Evolutionary conservation across 192 early-diverging fungal genomes (phyloP), one percentile per base, ranked within the genome.

Genomic region (Podila clonocystis): DNA sequence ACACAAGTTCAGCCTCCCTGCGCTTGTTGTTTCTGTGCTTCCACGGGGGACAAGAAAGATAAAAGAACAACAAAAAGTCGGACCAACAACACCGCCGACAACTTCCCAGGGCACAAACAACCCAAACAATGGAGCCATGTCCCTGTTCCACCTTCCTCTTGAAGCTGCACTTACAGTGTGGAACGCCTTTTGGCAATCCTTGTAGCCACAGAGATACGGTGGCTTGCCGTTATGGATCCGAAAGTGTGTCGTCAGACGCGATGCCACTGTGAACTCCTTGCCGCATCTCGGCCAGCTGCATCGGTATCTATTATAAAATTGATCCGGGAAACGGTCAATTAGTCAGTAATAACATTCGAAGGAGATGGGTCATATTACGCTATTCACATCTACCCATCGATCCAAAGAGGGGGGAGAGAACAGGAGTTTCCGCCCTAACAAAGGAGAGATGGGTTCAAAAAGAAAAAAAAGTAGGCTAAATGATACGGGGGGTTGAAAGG

Each of bases 251-350:
- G 77, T 80, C 22, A 80, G 62, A 2, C 77, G 65, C 19, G 77
- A 80, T 24, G 77, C 70, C 1, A 80, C 77, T 1, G 77, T 80
- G 36, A 80, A 80, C 34, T 80, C 77, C 22, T 80, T 80, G 45
- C 77, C 77, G 57, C 77, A 80, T 31, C 77, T 52, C 24, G 77
- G 77, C 77, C 77, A 80, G 49, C 77, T 80, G 67, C 77, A 80
- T 15, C 77, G 77, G 33, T 67, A 80, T 52, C 77, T 80, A 63
- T 7, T 20, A 57, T n/a, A 57, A 24, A 41, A 11, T 12, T 12
- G 38, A 41, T 41, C 9, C 12, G 12, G 36, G 12, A 41, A 41
- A 41, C 38, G 38, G 38, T 41, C 38, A 2, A 41, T 41, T 41
- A 41, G 38, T 41, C 11, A 11, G 38, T 41, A 41, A 41, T 11